These are phyloP conservation scores for Globisporangium takayamanum DNA, from an alignment of 352 stramenopile genomes.

Conservation along the genomic window DNA sequence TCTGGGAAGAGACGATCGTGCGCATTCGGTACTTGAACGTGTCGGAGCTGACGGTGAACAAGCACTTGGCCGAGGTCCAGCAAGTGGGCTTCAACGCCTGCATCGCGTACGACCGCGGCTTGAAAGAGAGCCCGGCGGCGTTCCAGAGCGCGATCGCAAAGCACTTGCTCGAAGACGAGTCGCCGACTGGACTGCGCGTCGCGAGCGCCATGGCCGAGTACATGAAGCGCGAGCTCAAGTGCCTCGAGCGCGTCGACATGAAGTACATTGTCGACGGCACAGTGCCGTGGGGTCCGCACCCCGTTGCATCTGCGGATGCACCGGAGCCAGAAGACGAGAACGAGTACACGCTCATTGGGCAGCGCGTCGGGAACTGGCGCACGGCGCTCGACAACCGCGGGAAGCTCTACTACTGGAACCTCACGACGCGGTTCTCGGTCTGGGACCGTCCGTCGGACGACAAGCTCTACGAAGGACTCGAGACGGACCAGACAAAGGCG, in stretches of 20 bases:
- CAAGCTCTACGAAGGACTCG: constrained; percentile 45
- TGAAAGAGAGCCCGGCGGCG: constrained; percentile 49
- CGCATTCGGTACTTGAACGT: constrained; percentile 92
- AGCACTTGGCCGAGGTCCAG: constrained; percentile 94
- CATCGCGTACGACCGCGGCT: constrained; percentile 91
- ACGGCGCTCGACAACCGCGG: constrained; percentile 79
- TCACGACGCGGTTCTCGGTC: constrained; percentile 72
- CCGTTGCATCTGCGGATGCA: constrained; percentile 10
- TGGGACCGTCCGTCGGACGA: constrained; percentile 67
- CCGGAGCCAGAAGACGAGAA: constrained; percentile 25
- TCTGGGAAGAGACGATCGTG: constrained; percentile 94
- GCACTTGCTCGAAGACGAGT: constrained; percentile 73
- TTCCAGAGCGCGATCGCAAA: constrained; percentile 62
- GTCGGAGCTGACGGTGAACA: constrained; percentile 94
- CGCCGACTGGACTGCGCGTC: constrained; percentile 40
- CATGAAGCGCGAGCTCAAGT: constrained; percentile 79
- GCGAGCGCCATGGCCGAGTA: constrained; percentile 58
- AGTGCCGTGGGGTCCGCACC: constrained; percentile 58
- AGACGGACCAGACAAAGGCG: constrained; percentile 16
- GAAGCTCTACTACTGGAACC: constrained; percentile 87
- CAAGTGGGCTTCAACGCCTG: constrained; percentile 93
- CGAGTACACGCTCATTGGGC: constrained; percentile 74
- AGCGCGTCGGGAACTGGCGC: constrained; percentile 81
- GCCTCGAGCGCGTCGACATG: constrained; percentile 62
- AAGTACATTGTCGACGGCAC: constrained; percentile 69